Conservation (phyloP, 208 protist genomes). For the Crithidia mellificae region DNA sequence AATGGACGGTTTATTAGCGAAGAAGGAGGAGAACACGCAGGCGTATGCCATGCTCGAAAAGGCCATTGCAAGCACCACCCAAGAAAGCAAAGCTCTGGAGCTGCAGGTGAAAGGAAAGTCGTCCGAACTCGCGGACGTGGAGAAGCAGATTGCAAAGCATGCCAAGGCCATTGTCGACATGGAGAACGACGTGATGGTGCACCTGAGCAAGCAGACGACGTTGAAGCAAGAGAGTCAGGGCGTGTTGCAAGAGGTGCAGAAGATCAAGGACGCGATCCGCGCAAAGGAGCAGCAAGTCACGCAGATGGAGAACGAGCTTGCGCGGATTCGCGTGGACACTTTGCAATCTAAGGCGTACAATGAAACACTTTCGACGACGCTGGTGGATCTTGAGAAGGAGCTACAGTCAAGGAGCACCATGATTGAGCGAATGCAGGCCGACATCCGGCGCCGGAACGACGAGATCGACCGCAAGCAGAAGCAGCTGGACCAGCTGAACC, state of each 20-base stretch:
- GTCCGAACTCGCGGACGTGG: constrained; percentile 62
- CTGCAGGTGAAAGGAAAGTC: constrained; percentile 74
- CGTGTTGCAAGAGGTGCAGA: constrained; percentile 88
- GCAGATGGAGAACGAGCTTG: constrained; percentile 96
- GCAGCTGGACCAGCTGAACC: constrained; percentile 95
- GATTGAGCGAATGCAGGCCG: constrained; percentile 94
- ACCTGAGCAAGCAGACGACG: constrained; percentile 91
- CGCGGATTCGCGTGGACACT: constrained; percentile 94
- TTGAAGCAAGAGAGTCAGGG: constrained; percentile 93
- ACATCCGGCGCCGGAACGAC: constrained; percentile 94
- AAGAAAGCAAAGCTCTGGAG: constrained; percentile 84
- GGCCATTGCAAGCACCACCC: constrained; percentile 77
- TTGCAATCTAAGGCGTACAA: constrained; percentile 94
- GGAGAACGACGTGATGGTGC: constrained; percentile 86
- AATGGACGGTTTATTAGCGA: constrained; percentile 80
- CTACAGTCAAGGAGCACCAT: constrained; percentile 87
- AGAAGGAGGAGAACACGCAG: constrained; percentile 77
- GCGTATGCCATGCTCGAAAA: constrained; percentile 76
- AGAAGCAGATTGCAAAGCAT: constrained; percentile 86
- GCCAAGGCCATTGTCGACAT: constrained; percentile 85
- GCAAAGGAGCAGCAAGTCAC: constrained; percentile 93
- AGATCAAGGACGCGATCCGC: constrained; percentile 87
- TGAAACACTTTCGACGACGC: constrained; percentile 83
- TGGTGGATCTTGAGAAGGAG: constrained; percentile 91
- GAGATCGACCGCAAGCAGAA: constrained; percentile 97